A percentile compares a stretch with the other conserved stretches of the same genome.
These are phyloP conservation scores for Microcos paniculata DNA, from an alignment of 345 rosid species.

Conservation along the genomic window DNA sequence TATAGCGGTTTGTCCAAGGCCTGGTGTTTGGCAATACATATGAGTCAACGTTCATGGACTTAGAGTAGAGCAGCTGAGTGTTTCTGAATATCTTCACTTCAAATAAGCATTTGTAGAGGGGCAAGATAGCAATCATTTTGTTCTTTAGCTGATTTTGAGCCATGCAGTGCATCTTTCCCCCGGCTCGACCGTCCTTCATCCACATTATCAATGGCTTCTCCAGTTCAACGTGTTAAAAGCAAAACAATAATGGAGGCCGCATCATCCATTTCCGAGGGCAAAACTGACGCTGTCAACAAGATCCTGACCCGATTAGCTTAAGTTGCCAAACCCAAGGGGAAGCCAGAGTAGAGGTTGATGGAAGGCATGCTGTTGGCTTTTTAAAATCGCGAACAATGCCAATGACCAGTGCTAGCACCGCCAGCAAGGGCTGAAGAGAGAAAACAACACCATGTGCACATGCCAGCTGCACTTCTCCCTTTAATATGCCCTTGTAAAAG, in stretches of 20 bases:
- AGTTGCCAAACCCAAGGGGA: slow-evolving; percentile 48
- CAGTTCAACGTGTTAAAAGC: slow-evolving; percentile 51
- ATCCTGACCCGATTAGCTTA: slow-evolving; percentile 57
- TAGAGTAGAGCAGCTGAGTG: slow-evolving; percentile 76
- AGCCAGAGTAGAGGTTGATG: slow-evolving; percentile 70
- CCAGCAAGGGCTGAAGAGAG: no score
- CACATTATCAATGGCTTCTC: slow-evolving; percentile 91
- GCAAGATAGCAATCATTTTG: slow-evolving; percentile 35
- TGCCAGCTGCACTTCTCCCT: no score
- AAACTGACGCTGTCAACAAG: slow-evolving; percentile 55
- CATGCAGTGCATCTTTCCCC: slow-evolving; percentile 84
- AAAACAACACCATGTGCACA: no score
- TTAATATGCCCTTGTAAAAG: no score
- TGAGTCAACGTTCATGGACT: slow-evolving; percentile 86
- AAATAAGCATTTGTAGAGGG: slow-evolving; percentile 92
- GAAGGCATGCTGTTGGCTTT: slow-evolving; percentile 60
- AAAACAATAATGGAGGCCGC: slow-evolving; percentile 68
- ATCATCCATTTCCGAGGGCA: slow-evolving; percentile 73
- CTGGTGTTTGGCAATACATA: slow-evolving; percentile 97
- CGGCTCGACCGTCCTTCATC: slow-evolving; percentile 89
- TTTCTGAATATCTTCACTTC: slow-evolving; percentile 82
- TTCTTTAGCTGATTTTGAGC: slow-evolving; percentile 97
- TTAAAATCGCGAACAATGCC: no score
- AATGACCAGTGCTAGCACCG: no score
- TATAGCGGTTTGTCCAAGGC: slow-evolving; percentile 91